Base-by-base conservation (phyloP, 176 grass and related monocot genomes). In the Calamus simplicifolius region DNA sequence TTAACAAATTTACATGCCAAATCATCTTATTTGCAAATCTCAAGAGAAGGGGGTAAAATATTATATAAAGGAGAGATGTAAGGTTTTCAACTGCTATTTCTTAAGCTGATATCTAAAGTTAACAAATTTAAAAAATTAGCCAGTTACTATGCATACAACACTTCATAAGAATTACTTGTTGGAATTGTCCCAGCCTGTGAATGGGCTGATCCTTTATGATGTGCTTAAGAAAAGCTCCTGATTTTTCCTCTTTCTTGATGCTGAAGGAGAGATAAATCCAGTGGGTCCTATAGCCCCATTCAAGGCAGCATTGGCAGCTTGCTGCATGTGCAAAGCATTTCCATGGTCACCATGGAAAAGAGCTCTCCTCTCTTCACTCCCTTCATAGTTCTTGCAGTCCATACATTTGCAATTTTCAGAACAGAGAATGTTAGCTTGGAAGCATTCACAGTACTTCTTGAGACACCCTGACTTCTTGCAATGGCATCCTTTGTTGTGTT, bases 361-460 rank as follows among this genome's bases (percentile, higher is more conserved):
- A 52, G 60, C 29, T 81, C 75, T 75, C 63, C 73, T 62, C 52
- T 80, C 58, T 63, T 53, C 58, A 28, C 53, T 80, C 25, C 70
- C 67, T 61, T 53, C 43, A 63, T 58, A 80, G 52, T 74, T 80
- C 70, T 80, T 80, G 71, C 78, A 80, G 27, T 57, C 52, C 21
- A 19, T 63, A 69, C 73, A 82, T 52, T 35, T 67, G 62, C 79
- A 82, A 59, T 77, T 82, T 51, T 77, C 68, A 27, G 79, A 76
- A 30, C 73, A 82, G 50, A 72, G 68, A 72, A 82, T 64, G 66
- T 72, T 82, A 48, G 51, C 64, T 77, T 67, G 62, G 29, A 82
- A 82, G 56, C 79, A 77, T 25, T 58, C 73, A 19, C 79, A 77
- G 25, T 82, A 82, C 75, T 72, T 82, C 61, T 82, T 82, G 17